Evolutionary conservation across 495 filamentous ascomycete genomes (phyloP).

Genomic region (Cryomyces antarcticus): DNA sequence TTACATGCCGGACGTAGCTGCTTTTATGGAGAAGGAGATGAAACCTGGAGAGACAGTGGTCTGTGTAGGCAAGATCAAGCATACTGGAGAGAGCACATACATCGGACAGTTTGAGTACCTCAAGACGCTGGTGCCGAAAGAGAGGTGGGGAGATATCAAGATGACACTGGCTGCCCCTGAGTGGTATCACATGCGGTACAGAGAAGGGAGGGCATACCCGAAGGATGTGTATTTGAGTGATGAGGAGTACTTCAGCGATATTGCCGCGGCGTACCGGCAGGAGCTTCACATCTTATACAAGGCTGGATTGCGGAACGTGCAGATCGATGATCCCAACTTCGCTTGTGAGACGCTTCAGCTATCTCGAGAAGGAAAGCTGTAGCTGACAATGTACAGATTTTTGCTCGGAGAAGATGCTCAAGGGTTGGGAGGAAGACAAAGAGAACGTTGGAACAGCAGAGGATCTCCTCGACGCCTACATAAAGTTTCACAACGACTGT

Average conservation of each 20-base stretch:
- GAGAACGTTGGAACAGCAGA: conserved; percentile 30
- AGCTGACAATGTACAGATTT: conserved; percentile 20
- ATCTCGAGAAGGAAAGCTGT: neutral
- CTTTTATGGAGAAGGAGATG: conserved; percentile 46
- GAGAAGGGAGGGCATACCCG: conserved; percentile 33
- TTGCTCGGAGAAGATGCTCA: conserved; percentile 41
- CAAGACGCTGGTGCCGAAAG: conserved; percentile 27
- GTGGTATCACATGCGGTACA: conserved; percentile 49
- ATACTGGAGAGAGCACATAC: conserved; percentile 22
- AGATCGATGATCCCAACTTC: conserved; percentile 46
- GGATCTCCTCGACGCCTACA: conserved; percentile 37
- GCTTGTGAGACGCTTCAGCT: conserved; percentile 18
- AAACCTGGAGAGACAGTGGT: conserved; percentile 58
- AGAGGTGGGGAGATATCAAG: conserved; percentile 33
- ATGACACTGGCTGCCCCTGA: conserved; percentile 42
- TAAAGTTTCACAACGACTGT: conserved; percentile 40
- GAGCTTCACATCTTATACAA: conserved; percentile 40
- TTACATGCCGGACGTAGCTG: conserved; percentile 64
- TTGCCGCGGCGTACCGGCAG: conserved; percentile 37
- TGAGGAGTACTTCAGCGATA: conserved; percentile 38
- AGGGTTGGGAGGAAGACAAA: conserved; percentile 37
- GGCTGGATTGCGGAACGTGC: conserved; percentile 41
- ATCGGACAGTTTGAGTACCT: conserved; percentile 38
- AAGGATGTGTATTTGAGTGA: conserved; percentile 34
- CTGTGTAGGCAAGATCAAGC: conserved; percentile 31